Evolutionary conservation across 202 grass and related monocot species (phyloP).

Genomic region (Elaeis oleifera): DNA sequence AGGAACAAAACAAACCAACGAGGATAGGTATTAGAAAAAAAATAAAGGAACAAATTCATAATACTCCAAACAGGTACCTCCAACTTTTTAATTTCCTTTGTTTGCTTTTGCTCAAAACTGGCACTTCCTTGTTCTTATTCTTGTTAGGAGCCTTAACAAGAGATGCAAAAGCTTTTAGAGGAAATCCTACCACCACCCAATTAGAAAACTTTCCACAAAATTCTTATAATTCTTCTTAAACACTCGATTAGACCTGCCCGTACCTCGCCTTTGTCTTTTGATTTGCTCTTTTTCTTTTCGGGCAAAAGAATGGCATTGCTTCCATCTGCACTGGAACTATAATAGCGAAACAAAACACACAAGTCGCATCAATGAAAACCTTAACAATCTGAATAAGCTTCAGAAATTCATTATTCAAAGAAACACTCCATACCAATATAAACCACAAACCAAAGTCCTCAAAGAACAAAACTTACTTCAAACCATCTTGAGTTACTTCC

Average conservation of each 20-base stretch:
- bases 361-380: background rate
- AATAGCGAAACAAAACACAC: background rate
- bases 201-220: slow-evolving; percentile 8
- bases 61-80: slow-evolving; percentile 33
- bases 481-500: background rate
- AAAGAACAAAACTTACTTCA: slow-evolving; percentile 3
- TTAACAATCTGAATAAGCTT: background rate
- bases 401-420: background rate
- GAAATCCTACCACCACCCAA: slow-evolving; percentile 13
- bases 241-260: background rate
- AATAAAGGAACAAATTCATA: background rate
- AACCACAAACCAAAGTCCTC: background rate
- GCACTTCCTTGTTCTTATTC: slow-evolving; percentile 39
- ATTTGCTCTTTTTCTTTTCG: slow-evolving; percentile 58
- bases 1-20: background rate
- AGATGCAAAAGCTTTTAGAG: slow-evolving; percentile 4
- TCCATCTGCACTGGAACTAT: slow-evolving; percentile 38
- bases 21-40: background rate
- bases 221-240: background rate
- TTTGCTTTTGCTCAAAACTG: slow-evolving; percentile 72
- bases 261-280: slow-evolving; percentile 59
- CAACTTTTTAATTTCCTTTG: slow-evolving; percentile 68
- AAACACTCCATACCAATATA: background rate
- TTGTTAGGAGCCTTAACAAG: slow-evolving; percentile 43
- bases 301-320: slow-evolving; percentile 67